A percentile compares a stretch with the other conserved stretches of the same genome.
These are phyloP conservation scores for Monosporascus sp. DNA, from an alignment of 2,329 filamentous ascomycete genomes.

Conservation along the genomic window DNA sequence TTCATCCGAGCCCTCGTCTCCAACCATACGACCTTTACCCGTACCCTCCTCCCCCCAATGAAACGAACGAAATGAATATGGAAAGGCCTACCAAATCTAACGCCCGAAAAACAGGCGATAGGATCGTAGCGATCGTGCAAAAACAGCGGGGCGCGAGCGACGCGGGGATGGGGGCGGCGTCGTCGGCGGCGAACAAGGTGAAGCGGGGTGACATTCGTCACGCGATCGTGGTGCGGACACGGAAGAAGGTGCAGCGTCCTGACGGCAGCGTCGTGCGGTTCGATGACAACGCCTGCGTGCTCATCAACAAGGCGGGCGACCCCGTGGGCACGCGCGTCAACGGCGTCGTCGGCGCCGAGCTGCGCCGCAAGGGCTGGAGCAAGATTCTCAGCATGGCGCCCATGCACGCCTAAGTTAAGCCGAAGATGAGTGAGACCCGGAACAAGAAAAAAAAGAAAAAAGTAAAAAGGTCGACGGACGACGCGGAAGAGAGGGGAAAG, in stretches of 20 bases:
- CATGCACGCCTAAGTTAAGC: conserved; percentile 44
- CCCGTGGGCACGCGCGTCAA: conserved; percentile 90
- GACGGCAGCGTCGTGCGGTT: conserved; percentile 91
- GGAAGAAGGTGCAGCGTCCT: conserved; percentile 76
- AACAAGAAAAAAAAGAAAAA: background rate
- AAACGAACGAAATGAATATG: no score
- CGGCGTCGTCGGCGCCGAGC: conserved; percentile 83
- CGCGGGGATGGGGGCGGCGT: conserved; percentile 64
- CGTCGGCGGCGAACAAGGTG: conserved; percentile 81
- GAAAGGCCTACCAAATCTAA: background rate
- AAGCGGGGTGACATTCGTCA: conserved; percentile 94
- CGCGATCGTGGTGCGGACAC: conserved; percentile 88
- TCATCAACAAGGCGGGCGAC: conserved; percentile 95
- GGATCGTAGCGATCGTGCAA: conserved; percentile 95
- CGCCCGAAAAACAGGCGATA: conserved; percentile 61
- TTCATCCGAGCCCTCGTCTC: background rate
- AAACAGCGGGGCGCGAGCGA: conserved; percentile 81
- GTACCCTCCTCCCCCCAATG: no score
- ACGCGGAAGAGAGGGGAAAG: no score
- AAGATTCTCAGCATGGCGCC: conserved; percentile 97
- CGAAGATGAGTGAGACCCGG: no score
- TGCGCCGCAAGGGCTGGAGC: conserved; percentile 92
- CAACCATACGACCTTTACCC: background rate
- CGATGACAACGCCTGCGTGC: conserved; percentile 95
- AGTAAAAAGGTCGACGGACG: no score